Base-by-base conservation (phyloP, 352 stramenopile species). In the Globisporangium cederbergense region DNA sequence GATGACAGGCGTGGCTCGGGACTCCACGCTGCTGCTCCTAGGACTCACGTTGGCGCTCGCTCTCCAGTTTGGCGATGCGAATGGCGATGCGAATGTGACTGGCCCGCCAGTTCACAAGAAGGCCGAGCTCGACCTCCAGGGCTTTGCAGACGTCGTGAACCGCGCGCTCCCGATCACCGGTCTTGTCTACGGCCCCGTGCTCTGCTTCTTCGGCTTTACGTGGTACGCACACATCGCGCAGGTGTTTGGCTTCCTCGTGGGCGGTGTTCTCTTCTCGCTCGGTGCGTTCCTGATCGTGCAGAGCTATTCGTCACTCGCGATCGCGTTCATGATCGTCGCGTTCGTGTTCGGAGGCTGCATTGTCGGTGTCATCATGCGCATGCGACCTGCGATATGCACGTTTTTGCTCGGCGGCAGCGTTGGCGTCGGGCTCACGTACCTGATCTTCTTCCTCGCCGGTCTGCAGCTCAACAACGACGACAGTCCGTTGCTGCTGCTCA, bases 191-290 rank as follows among this genome's bases (percentile, higher is more conserved):
- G 72, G 71, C 1, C 42, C 66, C 8, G 32, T 76, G 46, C 51
- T 78, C n/a, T 70, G 65, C 20, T 55, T 79, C 57, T 64, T 69
- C 30, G 72, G 72, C 9, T 72, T 79, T 52, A 40, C 63, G 43
- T 66, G 73, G 54, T 63, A 59, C 25, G 28, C 38, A 18, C 43
- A 58, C 45, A 52, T 74, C 36, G 66, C 60, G 30, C 54, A 74
- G 47, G 43, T 60, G 38, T n/a, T 77, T 40, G 59, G 61, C 10
- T 61, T 79, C 16, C 18, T 59, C 28, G n/a, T 22, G 3, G 62
- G 62, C 4, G 62, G 62, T 11, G 45, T 60, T 18, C 45, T 68
- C 28, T 68, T 68, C 47, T 53, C 62, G n/a, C 25, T 68, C 13
- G 62, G 42, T 28, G 47, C 56, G 14, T 57, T 60, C 16, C 32